Percentiles rank a stretch among this genome's conserved stretches.
Evolutionary conservation across 1,139 yeast genomes (phyloP).

Genomic region (Pichia inconspicua): DNA sequence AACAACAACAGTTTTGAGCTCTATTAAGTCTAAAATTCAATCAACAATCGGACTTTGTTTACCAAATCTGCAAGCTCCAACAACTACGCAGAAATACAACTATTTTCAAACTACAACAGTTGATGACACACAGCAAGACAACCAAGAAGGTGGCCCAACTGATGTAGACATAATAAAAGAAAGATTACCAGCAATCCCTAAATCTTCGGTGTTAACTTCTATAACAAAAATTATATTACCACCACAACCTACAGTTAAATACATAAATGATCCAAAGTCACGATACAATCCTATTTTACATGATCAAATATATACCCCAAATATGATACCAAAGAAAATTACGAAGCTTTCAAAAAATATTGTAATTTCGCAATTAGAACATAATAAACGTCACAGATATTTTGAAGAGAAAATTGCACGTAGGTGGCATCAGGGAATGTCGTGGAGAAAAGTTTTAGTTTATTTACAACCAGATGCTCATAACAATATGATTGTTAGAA

Average conservation of each 20-base stretch:
- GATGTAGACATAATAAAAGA: background rate
- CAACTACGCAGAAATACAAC: constrained; percentile 26
- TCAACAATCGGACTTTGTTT: constrained; percentile 14
- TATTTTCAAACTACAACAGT: constrained; percentile 29
- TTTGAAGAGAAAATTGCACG: constrained; percentile 83
- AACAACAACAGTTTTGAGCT: background rate
- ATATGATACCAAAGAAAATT: constrained; percentile 29
- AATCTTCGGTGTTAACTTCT: constrained; percentile 73
- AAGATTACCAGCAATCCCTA: constrained; percentile 35
- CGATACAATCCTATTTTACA: constrained; percentile 55
- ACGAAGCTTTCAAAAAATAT: constrained; percentile 13
- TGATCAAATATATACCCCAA: constrained; percentile 71
- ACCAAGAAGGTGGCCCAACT: background rate
- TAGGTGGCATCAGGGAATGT: constrained; percentile 75
- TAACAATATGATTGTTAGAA: constrained; percentile 81
- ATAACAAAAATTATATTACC: constrained; percentile 79
- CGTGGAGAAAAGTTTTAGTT: constrained; percentile 90
- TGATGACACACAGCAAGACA: constrained; percentile 10
- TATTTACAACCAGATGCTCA: constrained; percentile 90
- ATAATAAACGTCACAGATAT: constrained; percentile 27
- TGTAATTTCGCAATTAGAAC: constrained; percentile 19
- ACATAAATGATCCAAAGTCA: constrained; percentile 54
- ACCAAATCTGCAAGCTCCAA: constrained; percentile 12
- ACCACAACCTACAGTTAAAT: constrained; percentile 69
- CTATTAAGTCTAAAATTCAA: constrained; percentile 11